phyloP scores from a whole-genome alignment of 1,284 basidiomycete genomes.

The Fomitiporia mediterranea region DNA sequence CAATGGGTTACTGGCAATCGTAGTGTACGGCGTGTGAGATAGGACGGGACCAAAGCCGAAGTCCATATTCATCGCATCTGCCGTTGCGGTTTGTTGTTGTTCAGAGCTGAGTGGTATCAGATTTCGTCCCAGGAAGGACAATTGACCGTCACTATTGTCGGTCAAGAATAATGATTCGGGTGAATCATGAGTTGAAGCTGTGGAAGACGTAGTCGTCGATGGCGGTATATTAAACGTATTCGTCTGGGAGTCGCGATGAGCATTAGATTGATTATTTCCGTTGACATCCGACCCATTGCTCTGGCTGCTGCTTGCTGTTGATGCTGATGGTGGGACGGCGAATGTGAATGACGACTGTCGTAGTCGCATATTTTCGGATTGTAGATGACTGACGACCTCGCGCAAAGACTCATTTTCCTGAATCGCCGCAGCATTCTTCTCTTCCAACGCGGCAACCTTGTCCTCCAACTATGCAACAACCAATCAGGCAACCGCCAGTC shows the following conservation, averaged over 20 bases:
- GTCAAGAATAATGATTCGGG: slow-evolving; percentile 25
- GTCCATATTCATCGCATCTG: slow-evolving; percentile 57
- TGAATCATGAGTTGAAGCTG: slow-evolving; percentile 31
- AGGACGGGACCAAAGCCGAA: slow-evolving; percentile 39
- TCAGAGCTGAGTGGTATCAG: slow-evolving; percentile 58
- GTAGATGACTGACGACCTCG: slow-evolving; percentile 70
- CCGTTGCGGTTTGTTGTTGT: slow-evolving; percentile 42
- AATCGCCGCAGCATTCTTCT: slow-evolving; percentile 61
- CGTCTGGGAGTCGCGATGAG: slow-evolving; percentile 21
- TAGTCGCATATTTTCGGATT: slow-evolving; percentile 70
- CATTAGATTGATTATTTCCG: slow-evolving; percentile 22
- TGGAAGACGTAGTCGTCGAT: slow-evolving; percentile 28
- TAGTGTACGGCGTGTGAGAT: slow-evolving; percentile 50
- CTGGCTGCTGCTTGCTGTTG: slow-evolving; percentile 22
- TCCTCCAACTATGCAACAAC: slow-evolving; percentile 62
- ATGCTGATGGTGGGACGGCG: slow-evolving; percentile 41
- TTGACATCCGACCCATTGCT: slow-evolving; percentile 19
- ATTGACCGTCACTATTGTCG: slow-evolving; percentile 54
- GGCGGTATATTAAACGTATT: slow-evolving; percentile 21
- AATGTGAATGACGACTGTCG: slow-evolving; percentile 76
- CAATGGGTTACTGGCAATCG: slow-evolving; percentile 71
- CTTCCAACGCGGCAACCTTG: slow-evolving; percentile 72
- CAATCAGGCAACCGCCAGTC: slow-evolving; percentile 13
- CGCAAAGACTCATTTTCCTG: slow-evolving; percentile 76
- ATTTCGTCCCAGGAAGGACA: slow-evolving; percentile 62